Evolutionary conservation across 2,329 filamentous ascomycete genomes (phyloP), one percentile per base, ranked within the genome.

Genomic region (Eurotiales sp.): DNA sequence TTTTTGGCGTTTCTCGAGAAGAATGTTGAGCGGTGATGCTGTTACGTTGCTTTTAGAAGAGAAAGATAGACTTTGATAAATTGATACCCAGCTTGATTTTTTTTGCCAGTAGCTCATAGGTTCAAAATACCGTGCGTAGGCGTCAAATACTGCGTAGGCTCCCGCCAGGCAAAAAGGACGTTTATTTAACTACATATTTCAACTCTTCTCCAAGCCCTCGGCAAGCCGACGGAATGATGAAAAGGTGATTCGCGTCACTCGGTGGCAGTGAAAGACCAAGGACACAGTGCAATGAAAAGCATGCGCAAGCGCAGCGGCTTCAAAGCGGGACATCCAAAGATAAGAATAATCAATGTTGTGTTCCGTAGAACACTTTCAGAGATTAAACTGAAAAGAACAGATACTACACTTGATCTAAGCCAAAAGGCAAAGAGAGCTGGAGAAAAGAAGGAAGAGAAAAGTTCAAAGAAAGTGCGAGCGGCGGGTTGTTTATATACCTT

Each of bases 371-470:
- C 78, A 79, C 80, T 90, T 88, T 86, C 86, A 91, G 87, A 87
- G 85, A 90, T 90, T 90, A 91, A 90, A 90, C 87, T 91, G 85
- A 89, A 87, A 90, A 90, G 87, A 91, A 90, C 86, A 89, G 86
- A 88, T 90, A 90, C 86, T 90, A 89, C 85, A 90, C 85, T 88
- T 90, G 86, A 90, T 90, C 86, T 89, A 87, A 88, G 83, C 83
- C 73, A 72, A 78, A 79, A 75, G 74, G 76, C 71, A 74, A 73
- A 72, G 70, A 74, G 73, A 76, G 73, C 73, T 76, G 64, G 63
- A 72, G 61, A 61, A 72, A 70, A 60, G 70, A 69, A 72, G 67
- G 65, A 67, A 70, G 53, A 66, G 68, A 72, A 70, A 66, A 59
- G 59, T 56, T 43, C 25, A 63, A 69, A 72, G 42, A 36, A 2